These are phyloP conservation scores for Pichia heedii DNA, from an alignment of 805 yeast genomes.

Conservation along the genomic window DNA sequence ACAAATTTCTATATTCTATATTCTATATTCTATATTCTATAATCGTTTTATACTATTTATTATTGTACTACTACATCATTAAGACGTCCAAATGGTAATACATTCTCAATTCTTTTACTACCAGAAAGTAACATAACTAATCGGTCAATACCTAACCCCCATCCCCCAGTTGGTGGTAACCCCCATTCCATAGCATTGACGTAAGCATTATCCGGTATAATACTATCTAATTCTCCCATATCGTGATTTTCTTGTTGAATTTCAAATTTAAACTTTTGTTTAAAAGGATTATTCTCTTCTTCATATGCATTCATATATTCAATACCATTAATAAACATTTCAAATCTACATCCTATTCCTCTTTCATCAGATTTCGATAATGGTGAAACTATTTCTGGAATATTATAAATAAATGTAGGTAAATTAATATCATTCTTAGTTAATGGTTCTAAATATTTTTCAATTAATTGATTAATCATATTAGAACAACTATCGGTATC, in stretches of 20 bases:
- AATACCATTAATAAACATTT: slow-evolving; percentile 66
- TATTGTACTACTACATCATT: slow-evolving; percentile 61
- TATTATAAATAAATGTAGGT: slow-evolving; percentile 74
- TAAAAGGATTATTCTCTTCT: slow-evolving; percentile 84
- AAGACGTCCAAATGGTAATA: slow-evolving; percentile 64
- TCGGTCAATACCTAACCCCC: slow-evolving; percentile 94
- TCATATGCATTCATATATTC: slow-evolving; percentile 93
- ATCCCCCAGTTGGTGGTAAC: slow-evolving; percentile 96
- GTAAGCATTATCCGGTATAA: slow-evolving; percentile 64
- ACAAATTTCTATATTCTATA: too few species aligned
- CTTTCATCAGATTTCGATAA: slow-evolving; percentile 58
- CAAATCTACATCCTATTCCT: slow-evolving; percentile 44
- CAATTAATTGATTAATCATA: slow-evolving; percentile 20
- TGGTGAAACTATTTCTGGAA: slow-evolving; percentile 82
- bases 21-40: too few species aligned
- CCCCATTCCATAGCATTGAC: slow-evolving; percentile 82
- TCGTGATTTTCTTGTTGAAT: slow-evolving; percentile 44
- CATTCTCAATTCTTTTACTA: slow-evolving; percentile 59
- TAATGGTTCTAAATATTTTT: slow-evolving; percentile 54
- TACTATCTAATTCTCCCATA: slow-evolving; percentile 49
- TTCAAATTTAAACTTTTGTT: slow-evolving; percentile 56
- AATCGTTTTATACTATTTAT: too few species aligned
- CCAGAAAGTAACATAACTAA: slow-evolving; percentile 70
- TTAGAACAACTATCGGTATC: not conserved
- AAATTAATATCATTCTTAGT: slow-evolving; percentile 28